Percentiles rank a stretch among this genome's conserved stretches.
phyloP scores from a whole-genome alignment of 2,329 filamentous ascomycete genomes.

The Stenocarpella maydis region DNA sequence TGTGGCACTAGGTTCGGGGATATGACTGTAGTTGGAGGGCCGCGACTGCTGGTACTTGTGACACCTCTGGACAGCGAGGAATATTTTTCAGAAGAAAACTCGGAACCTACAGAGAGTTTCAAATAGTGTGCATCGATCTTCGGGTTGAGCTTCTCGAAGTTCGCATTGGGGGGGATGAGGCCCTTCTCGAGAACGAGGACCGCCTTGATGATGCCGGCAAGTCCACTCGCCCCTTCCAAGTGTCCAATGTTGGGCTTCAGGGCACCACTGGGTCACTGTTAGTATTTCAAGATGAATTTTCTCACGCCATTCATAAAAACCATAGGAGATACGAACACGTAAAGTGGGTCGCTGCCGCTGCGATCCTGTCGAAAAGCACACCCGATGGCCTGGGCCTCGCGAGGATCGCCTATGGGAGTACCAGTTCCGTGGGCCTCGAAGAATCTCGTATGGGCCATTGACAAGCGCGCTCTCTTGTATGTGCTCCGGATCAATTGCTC shows the following conservation, averaged over 20 bases:
- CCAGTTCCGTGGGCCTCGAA: conserved; percentile 53
- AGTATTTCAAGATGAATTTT: no score
- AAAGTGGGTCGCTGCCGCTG: not conserved
- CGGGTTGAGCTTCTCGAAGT: conserved; percentile 38
- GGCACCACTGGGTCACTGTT: no score
- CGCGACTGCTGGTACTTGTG: no score
- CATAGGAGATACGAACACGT: not conserved
- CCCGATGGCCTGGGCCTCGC: conserved; percentile 46
- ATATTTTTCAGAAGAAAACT: no score
- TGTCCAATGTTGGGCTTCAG: conserved; percentile 47
- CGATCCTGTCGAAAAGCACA: conserved; percentile 19
- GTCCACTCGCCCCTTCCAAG: conserved; percentile 41
- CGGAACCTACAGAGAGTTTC: conserved; percentile 22
- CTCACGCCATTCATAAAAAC: no score
- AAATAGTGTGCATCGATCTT: conserved; percentile 36
- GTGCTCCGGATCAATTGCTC: conserved; percentile 43
- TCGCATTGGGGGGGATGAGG: conserved; percentile 40
- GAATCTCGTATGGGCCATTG: conserved; percentile 37
- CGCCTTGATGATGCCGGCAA: conserved; percentile 44
- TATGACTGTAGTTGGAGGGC: no score
- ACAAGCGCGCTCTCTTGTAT: conserved; percentile 43
- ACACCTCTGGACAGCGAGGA: no score
- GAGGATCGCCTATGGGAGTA: conserved; percentile 50
- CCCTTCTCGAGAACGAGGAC: conserved; percentile 43
- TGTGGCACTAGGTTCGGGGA: no score